Conservation (phyloP, 176 grass and related monocot genomes). For the Thalia dealbata region DNA sequence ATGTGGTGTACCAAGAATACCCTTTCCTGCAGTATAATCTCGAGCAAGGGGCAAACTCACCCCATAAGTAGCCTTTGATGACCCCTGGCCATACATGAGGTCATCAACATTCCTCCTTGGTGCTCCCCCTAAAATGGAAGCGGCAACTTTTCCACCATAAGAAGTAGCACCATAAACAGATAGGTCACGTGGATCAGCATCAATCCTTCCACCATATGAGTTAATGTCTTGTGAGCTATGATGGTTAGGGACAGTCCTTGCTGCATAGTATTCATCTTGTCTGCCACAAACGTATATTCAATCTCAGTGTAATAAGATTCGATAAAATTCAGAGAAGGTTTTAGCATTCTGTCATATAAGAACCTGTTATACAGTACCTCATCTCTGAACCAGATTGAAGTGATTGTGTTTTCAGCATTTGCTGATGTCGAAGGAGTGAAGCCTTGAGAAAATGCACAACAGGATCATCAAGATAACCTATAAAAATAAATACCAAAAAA, state of each 20-base stretch:
- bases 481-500: slow-evolving; percentile 2
- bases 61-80: slow-evolving; percentile 47
- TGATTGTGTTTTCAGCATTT: slow-evolving; percentile 62
- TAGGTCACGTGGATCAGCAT: slow-evolving; percentile 54
- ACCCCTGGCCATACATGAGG: slow-evolving; percentile 50
- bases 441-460: slow-evolving; percentile 31
- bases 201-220: slow-evolving; percentile 51
- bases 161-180: slow-evolving; percentile 64
- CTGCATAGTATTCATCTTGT: slow-evolving; percentile 95
- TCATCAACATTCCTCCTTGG: slow-evolving; percentile 72
- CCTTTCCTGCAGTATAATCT: slow-evolving; percentile 71
- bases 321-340: slow-evolving; percentile 14
- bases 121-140: slow-evolving; percentile 70
- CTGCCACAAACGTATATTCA: slow-evolving; percentile 97
- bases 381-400: slow-evolving; percentile 64
- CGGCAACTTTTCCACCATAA: slow-evolving; percentile 57
- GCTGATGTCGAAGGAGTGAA: slow-evolving; percentile 68
- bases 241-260: slow-evolving; percentile 58
- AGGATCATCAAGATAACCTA: slow-evolving; percentile 3
- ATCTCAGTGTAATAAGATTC: slow-evolving; percentile 49
- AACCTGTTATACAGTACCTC: slow-evolving; percentile 40
- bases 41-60: slow-evolving; percentile 60
- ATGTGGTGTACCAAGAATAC: slow-evolving; percentile 39
- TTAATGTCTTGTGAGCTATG: slow-evolving; percentile 55
- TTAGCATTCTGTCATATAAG: slow-evolving; percentile 10